Evolutionary conservation across 1,284 basidiomycete species (phyloP), one percentile per base, ranked within the genome.

Genomic region (Xerocomus minutiporus): DNA sequence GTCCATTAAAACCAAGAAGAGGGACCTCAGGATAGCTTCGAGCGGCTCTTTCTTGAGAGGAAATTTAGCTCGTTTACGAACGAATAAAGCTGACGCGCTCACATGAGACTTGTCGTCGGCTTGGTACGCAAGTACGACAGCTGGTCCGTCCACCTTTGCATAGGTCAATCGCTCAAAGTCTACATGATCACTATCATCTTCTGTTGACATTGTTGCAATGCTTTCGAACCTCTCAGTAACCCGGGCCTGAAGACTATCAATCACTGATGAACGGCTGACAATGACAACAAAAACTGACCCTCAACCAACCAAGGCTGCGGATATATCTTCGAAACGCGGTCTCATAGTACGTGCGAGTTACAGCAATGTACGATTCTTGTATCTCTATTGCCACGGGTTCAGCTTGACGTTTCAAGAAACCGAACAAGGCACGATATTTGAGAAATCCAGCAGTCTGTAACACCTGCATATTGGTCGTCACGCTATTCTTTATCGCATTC

Each of bases 241-340:
- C 42, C 88, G 76, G 20, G 78, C 71, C 88, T 90, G 51, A 25
- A 51, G 23, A 40, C 12, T 38, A 38, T 51, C 5, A 12, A 51
- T 59, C 20, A 58, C 4, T 8, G 13, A 45, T 29, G 38, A 20
- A 34, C 20, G 4, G 5, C 3, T 3, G 5, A 41, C 4, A n/a
- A 50, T 7, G 23, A 34, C 29, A 42, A 43, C 15, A 51, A 47
- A 32, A 47, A 53, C 64, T 48, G 46, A 88, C 86, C 77, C 88
- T 89, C 44, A 97, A 79, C 70, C 78, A 83, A 25, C 84, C 81
- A 43, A 98, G 74, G 61, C 86, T 88, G 31, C 97, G 78, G 28
- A 86, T 80, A 67, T 99, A 99, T 46, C 97, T 76, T 54, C 97
- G 76, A 66, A 99, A 95, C 0, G 89, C 93, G 15, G 97, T 98